phyloP scores from a whole-genome alignment of 768 basidiomycete genomes.

The Gautieria morchelliformis region DNA sequence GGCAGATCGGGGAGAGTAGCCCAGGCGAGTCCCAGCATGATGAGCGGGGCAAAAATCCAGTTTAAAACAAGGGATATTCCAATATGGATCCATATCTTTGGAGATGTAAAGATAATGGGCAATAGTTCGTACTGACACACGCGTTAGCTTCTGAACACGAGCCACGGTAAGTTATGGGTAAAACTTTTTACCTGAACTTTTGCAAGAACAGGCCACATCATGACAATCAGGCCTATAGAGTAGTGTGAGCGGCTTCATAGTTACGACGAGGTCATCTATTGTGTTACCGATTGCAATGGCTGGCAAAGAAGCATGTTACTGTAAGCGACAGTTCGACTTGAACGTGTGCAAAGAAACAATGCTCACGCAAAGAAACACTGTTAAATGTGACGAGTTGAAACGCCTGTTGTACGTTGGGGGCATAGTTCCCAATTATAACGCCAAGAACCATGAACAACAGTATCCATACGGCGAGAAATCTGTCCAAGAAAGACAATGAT shows the following conservation, averaged over 20 bases:
- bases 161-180: constrained; percentile 23
- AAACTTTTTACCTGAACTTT: constrained; percentile 15
- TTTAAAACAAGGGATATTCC: constrained; percentile 59
- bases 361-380: constrained; percentile 69
- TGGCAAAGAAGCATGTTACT: constrained; percentile 22
- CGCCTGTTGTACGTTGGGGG: constrained; percentile 45
- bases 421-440: constrained; percentile 64
- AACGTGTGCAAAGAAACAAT: neutral
- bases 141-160: constrained; percentile 13
- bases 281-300: constrained; percentile 60
- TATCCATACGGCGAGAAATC: constrained; percentile 55
- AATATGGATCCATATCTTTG: constrained; percentile 56
- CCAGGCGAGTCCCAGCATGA: constrained; percentile 85
- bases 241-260: neutral
- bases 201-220: constrained; percentile 74
- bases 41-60: constrained; percentile 72
- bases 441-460: constrained; percentile 68
- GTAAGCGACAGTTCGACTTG: neutral
- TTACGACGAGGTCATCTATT: neutral
- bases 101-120: constrained; percentile 42
- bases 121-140: constrained; percentile 51
- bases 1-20: constrained; percentile 74
- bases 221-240: constrained; percentile 44
- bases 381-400: constrained; percentile 56
- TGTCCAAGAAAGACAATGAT: constrained; percentile 29